A percentile compares a stretch with the other conserved stretches of the same genome.
Evolutionary conservation across 768 basidiomycete species (phyloP).

Genomic region (Boletus vermiculosoides): DNA sequence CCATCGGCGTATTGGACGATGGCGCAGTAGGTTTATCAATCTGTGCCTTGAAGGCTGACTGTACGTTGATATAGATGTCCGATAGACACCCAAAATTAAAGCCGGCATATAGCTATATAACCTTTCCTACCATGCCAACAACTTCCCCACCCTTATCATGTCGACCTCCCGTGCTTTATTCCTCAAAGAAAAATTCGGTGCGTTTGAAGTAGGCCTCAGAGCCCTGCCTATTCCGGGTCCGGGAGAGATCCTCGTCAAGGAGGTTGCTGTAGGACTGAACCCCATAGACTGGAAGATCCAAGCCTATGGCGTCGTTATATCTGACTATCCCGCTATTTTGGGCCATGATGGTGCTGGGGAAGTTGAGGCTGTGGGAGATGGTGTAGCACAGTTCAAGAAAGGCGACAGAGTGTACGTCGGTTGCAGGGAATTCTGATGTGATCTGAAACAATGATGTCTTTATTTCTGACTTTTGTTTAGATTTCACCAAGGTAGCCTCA

Average conservation of each 20-base stretch:
- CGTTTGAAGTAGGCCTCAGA: constrained; percentile 12
- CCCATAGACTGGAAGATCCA: constrained; percentile 42
- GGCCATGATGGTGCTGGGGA: constrained; percentile 42
- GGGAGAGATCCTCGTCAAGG: constrained; percentile 44
- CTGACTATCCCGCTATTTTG: constrained; percentile 36
- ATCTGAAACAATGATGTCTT: neutral
- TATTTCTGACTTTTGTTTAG: neutral
- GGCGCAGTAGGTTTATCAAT: constrained; percentile 2
- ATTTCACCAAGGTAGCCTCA: constrained; percentile 17
- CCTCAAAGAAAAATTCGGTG: constrained; percentile 20
- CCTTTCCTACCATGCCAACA: neutral
- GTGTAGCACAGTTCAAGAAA: constrained; percentile 36
- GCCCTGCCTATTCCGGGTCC: constrained; percentile 33
- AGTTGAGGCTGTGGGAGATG: constrained; percentile 40
- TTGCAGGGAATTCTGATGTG: neutral
- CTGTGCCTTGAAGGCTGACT: neutral
- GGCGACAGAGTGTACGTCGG: constrained; percentile 30
- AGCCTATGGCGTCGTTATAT: neutral
- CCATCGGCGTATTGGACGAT: neutral
- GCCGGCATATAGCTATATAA: too few relatives aligned
- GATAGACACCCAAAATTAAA: neutral
- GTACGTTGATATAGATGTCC: neutral
- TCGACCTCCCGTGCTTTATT: constrained; percentile 16
- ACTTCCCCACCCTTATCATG: too few relatives aligned
- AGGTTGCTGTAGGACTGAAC: constrained; percentile 42